Evolutionary conservation across 805 yeast genomes (phyloP).

Genomic region (Saccharomycopsis selenospora): DNA sequence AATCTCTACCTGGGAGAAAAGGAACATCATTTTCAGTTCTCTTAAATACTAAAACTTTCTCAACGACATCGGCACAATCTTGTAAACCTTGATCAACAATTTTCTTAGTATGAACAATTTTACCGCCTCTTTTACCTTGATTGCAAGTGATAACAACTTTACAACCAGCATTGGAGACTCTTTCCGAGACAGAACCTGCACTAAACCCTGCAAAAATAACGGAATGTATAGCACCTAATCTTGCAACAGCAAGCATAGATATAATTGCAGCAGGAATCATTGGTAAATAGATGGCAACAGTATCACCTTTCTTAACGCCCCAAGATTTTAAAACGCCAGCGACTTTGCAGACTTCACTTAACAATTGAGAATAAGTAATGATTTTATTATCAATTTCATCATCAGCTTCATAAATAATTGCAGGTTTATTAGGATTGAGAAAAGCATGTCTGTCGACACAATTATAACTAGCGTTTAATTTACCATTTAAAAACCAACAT

Average conservation of each 20-base stretch:
- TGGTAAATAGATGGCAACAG: constrained; percentile 93
- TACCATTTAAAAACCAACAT: constrained; percentile 93
- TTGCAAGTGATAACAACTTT: constrained; percentile 88
- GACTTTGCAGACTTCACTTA: constrained; percentile 75
- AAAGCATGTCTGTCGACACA: constrained; percentile 95
- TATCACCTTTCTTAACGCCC: constrained; percentile 92
- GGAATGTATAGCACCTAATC: constrained; percentile 94
- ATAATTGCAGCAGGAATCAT: constrained; percentile 96
- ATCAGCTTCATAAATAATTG: constrained; percentile 90
- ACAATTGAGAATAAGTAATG: constrained; percentile 80
- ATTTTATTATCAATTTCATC: constrained; percentile 66
- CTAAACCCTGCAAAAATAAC: constrained; percentile 97
- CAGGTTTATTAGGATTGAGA: constrained; percentile 75
- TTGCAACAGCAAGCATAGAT: constrained; percentile 86
- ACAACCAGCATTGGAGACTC: constrained; percentile 82
- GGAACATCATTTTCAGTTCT: constrained; percentile 72
- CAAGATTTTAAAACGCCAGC: constrained; percentile 76
- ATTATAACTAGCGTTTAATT: constrained; percentile 87
- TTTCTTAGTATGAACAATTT: constrained; percentile 82
- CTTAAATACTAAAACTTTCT: constrained; percentile 78
- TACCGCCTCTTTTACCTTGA: constrained; percentile 94
- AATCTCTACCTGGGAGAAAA: constrained; percentile 75
- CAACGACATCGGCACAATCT: constrained; percentile 56
- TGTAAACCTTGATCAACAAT: constrained; percentile 91
- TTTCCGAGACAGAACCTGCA: constrained; percentile 84